Evolutionary conservation across 139 green algal genomes (phyloP), one percentile per base, ranked within the genome.

Genomic region (Nannochloris sp.): DNA sequence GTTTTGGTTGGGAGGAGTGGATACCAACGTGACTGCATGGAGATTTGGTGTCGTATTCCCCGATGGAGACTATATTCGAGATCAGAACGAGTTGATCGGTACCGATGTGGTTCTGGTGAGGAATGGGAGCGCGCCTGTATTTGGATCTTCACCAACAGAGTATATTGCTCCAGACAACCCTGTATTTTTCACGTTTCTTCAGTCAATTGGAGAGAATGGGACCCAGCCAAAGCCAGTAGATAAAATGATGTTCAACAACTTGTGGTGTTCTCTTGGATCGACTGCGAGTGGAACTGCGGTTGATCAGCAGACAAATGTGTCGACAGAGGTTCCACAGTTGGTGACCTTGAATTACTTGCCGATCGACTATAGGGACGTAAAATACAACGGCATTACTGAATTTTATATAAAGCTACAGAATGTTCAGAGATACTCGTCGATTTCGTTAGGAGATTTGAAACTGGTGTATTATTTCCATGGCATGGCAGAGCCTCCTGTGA

Each of bases 391-490:
- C 31, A 78, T 60, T 1, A 85, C 75, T 1, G 78, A 88, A 67
- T 86, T 89, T 31, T 78, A 86, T 37, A 51, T 89, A 44, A 79
- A 64, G 72, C 23, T 87, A 44, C 53, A 24, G 34, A 88, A 88
- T 66, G 23, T 68, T 1, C 67, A 62, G 23, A 76, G 64, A 58
- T 27, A 29, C n/a, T 40, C 37, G 2, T 44, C 49, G 16, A 59
- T 85, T 1, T 24, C 60, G 19, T 34, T 88, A 18, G 36, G 60
- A 4, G 10, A 57, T 23, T 31, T 83, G 2, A 48, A 48, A 18
- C 27, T 87, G 24, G 67, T 88, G 62, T 88, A 88, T 73, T 88
- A 70, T 65, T 79, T 88, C 24, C 60, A 86, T 18, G 66, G 58
- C 0, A 69, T 60, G 4, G 19, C 48, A 10, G 62, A 60, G 2